phyloP scores from a whole-genome alignment of 2,329 filamentous ascomycete species.

The Pseudofabraea citricarpa region DNA sequence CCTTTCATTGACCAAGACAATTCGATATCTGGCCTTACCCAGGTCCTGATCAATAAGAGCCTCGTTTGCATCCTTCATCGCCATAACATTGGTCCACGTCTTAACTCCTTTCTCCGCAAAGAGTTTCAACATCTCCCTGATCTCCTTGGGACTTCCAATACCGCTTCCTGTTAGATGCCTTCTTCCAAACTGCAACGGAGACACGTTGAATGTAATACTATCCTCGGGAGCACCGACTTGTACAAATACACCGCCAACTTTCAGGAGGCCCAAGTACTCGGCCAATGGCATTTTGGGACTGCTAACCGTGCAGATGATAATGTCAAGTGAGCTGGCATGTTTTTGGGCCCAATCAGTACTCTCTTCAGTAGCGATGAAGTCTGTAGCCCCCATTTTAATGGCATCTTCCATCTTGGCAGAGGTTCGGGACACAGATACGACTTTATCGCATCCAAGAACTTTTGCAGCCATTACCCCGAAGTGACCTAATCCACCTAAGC shows the following conservation, averaged over 20 bases:
- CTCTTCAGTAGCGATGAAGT: background rate
- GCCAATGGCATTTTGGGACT: conserved; percentile 41
- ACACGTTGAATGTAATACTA: background rate
- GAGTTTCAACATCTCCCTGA: conserved; percentile 51
- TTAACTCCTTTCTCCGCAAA: conserved; percentile 48
- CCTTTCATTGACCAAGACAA: background rate
- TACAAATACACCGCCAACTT: conserved; percentile 51
- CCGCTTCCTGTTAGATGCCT: conserved; percentile 44
- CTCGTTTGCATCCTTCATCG: background rate
- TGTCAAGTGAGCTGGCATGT: conserved; percentile 33
- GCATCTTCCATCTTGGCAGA: background rate
- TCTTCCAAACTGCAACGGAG: conserved; percentile 41
- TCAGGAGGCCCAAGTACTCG: conserved; percentile 54
- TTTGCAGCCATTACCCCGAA: conserved; percentile 65
- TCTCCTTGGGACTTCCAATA: conserved; percentile 54
- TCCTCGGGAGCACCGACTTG: conserved; percentile 59
- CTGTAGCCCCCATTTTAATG: background rate
- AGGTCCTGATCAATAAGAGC: background rate
- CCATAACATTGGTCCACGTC: conserved; percentile 13
- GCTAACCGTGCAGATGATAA: conserved; percentile 50
- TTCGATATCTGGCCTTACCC: background rate
- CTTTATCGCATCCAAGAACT: conserved; percentile 60
- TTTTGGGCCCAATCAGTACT: conserved; percentile 45
- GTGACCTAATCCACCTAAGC: conserved; percentile 68
- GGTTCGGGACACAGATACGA: conserved; percentile 31